Conservation (phyloP, 1,139 yeast species). For the Scheffersomyces quercinus region DNA sequence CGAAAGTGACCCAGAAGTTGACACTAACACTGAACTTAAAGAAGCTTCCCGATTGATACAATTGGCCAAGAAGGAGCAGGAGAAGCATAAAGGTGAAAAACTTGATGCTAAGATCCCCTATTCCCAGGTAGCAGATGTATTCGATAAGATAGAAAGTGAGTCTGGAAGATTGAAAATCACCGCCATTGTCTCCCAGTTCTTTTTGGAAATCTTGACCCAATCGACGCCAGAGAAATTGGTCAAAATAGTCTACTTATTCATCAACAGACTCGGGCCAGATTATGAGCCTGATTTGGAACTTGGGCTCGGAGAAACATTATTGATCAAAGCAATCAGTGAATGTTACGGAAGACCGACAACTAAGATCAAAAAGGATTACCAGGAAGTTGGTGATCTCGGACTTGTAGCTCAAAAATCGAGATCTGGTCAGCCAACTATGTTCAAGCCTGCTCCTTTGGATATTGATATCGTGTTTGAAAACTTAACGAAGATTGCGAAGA, state of each 20-base stretch:
- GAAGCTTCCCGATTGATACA: constrained; percentile 29
- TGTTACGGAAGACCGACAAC: constrained; percentile 80
- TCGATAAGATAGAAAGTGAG: constrained; percentile 75
- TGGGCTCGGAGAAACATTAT: constrained; percentile 87
- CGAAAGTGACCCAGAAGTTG: constrained; percentile 4
- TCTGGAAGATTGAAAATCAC: constrained; percentile 81
- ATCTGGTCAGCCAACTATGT: constrained; percentile 87
- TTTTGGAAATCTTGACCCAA: constrained; percentile 57
- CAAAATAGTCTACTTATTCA: constrained; percentile 76
- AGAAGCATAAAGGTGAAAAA: constrained; percentile 15
- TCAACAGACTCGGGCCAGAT: constrained; percentile 91
- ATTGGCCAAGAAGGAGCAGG: constrained; percentile 20
- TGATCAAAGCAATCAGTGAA: constrained; percentile 86
- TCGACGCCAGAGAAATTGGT: constrained; percentile 60
- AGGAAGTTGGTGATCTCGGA: constrained; percentile 87
- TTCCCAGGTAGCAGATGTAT: constrained; percentile 62
- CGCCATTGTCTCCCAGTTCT: constrained; percentile 70
- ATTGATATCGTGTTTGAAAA: constrained; percentile 71
- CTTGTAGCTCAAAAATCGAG: constrained; percentile 83
- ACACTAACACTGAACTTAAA: constrained; percentile 1
- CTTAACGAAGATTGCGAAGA: constrained; percentile 72
- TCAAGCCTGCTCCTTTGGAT: constrained; percentile 81
- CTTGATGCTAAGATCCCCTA: constrained; percentile 50
- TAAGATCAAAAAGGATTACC: constrained; percentile 73
- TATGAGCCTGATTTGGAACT: constrained; percentile 86